phyloP scores from a whole-genome alignment of 2,329 filamentous ascomycete species.

The Sporothrix mexicana region DNA sequence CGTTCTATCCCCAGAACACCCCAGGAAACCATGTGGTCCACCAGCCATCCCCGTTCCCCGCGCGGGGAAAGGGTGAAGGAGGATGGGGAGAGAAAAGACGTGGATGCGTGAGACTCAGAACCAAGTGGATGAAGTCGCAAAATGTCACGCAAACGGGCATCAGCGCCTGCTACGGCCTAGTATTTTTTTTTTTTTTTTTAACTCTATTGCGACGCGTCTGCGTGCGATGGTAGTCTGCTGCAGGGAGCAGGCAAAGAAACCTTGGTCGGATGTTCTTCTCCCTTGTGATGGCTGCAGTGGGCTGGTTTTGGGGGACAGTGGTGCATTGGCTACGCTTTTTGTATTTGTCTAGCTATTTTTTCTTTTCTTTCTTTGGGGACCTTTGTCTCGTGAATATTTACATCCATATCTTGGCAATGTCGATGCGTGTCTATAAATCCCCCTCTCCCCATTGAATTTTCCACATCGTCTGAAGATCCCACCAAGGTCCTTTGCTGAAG shows the following conservation, averaged over 20 bases:
- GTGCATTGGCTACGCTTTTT: not conserved
- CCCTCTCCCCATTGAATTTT: not conserved
- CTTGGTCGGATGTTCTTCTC: not conserved
- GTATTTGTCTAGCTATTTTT: not conserved
- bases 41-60: not conserved
- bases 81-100: not conserved
- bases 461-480: not conserved
- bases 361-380: not conserved
- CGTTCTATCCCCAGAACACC: not conserved
- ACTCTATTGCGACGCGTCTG: not conserved
- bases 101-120: not conserved
- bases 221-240: not conserved
- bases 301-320: not conserved
- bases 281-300: not conserved
- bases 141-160: slow-evolving; percentile 4
- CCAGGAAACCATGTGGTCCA: slow-evolving; percentile 11
- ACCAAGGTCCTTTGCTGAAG: not conserved
- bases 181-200: not conserved
- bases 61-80: slow-evolving; percentile 16
- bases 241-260: not conserved
- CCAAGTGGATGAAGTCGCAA: not conserved
- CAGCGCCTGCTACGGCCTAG: not conserved
- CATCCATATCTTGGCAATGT: not conserved
- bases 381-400: not conserved
- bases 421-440: not conserved